Evolutionary conservation across 2,329 filamentous ascomycete genomes (phyloP).

Genomic region (Ophiosphaerella korrae): DNA sequence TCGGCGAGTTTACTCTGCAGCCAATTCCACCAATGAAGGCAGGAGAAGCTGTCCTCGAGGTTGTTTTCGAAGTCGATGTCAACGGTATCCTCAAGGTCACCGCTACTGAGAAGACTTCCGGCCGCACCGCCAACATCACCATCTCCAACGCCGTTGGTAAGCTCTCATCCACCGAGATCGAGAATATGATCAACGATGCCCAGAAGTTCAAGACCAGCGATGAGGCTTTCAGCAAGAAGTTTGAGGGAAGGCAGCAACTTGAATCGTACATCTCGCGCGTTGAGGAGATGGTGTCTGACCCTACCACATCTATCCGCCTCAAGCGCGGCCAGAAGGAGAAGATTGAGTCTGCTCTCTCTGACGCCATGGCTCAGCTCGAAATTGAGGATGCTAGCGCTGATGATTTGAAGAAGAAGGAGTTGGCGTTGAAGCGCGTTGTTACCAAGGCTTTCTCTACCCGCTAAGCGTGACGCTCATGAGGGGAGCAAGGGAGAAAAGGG

Average conservation of each 20-base stretch:
- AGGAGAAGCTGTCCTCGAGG: constrained; percentile 87
- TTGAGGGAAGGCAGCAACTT: constrained; percentile 98
- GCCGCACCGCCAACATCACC: constrained; percentile 98
- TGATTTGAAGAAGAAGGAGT: constrained; percentile 99
- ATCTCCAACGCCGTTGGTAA: constrained; percentile 99
- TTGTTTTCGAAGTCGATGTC: constrained; percentile 99
- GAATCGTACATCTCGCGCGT: constrained; percentile 99
- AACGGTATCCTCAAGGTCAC: constrained; percentile 99
- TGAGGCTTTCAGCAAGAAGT: constrained; percentile 98
- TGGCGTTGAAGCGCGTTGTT: constrained; percentile 94
- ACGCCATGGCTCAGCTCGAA: constrained; percentile 97
- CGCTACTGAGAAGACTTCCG: constrained; percentile 97
- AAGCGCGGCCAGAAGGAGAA: constrained; percentile 99
- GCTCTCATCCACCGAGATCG: constrained; percentile 91
- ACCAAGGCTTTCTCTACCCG: constrained; percentile 97
- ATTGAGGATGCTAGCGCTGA: constrained; percentile 89
- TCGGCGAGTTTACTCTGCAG: constrained; percentile 95
- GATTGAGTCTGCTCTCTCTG: constrained; percentile 95
- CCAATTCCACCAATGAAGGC: constrained; percentile 79
- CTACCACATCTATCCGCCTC: constrained; percentile 92
- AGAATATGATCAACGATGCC: constrained; percentile 96
- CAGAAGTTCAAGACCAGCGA: constrained; percentile 99
- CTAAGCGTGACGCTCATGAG: constrained; percentile 54
- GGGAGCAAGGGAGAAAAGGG: constrained; percentile 18
- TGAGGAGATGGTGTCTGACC: constrained; percentile 98